These are phyloP conservation scores for Pichia heedii DNA, from an alignment of 805 yeast species.

Conservation along the genomic window DNA sequence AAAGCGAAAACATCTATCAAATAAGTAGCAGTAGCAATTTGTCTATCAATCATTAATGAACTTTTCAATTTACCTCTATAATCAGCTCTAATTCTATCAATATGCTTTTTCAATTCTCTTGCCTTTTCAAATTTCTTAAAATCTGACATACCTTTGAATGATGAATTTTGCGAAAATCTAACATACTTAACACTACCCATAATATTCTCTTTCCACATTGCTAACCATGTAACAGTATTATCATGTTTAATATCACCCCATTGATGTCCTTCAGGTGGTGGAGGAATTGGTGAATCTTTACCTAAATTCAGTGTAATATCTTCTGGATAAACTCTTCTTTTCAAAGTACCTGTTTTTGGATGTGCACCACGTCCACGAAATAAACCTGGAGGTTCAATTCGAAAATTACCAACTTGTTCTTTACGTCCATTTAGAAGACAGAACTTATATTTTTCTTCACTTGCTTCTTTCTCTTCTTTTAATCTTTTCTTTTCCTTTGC, in stretches of 20 bases:
- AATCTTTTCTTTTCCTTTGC: conserved; percentile 67
- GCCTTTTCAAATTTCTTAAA: conserved; percentile 91
- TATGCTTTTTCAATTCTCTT: conserved; percentile 66
- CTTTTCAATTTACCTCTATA: conserved; percentile 63
- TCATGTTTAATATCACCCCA: conserved; percentile 93
- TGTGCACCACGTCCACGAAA: conserved; percentile 97
- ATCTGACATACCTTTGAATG: conserved; percentile 86
- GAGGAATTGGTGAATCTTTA: conserved; percentile 61
- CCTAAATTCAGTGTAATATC: conserved; percentile 81
- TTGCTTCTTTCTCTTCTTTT: conserved; percentile 61
- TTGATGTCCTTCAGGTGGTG: conserved; percentile 74
- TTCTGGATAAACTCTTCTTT: conserved; percentile 81
- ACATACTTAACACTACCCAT: conserved; percentile 80
- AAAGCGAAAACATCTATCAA: conserved; percentile 86
- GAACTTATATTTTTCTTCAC: conserved; percentile 73
- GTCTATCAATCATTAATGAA: conserved; percentile 74
- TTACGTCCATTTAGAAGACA: conserved; percentile 80
- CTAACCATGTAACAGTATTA: conserved; percentile 88
- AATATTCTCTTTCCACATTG: conserved; percentile 95
- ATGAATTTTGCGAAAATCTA: conserved; percentile 81
- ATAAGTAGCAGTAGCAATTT: conserved; percentile 89
- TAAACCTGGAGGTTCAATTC: conserved; percentile 93
- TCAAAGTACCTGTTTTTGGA: conserved; percentile 89
- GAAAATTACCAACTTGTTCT: conserved; percentile 88
- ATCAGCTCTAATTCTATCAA: conserved; percentile 65